phyloP scores from a whole-genome alignment of 768 basidiomycete species.

The Kwoniella heveanensis region DNA sequence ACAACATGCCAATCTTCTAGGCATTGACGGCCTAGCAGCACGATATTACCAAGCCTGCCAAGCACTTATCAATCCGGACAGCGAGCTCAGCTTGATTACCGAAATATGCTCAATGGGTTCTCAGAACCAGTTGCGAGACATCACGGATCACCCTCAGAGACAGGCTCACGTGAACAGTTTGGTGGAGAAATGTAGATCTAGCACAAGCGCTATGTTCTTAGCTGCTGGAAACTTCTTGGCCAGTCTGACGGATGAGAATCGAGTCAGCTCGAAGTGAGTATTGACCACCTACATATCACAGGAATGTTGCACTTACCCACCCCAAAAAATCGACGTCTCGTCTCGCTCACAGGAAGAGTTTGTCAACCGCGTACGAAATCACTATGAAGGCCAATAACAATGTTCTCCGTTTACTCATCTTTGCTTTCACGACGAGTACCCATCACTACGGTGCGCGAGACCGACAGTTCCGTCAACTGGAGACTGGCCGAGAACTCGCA shows the following conservation, averaged over 20 bases:
- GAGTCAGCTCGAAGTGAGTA: conserved; percentile 41
- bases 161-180: conserved; percentile 18
- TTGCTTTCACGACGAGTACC: conserved; percentile 43
- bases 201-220: conserved; percentile 31
- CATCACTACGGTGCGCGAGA: conserved; percentile 40
- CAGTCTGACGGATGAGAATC: conserved; percentile 34
- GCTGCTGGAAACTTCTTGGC: conserved; percentile 34
- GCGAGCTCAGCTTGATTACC: conserved; percentile 36
- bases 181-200: conserved; percentile 23
- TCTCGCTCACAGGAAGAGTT: conserved; percentile 33
- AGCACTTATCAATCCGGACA: conserved; percentile 18
- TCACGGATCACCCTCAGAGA: conserved; percentile 9
- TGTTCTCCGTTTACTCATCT: conserved; percentile 37
- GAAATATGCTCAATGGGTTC: conserved; percentile 34
- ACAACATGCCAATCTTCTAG: conserved; percentile 37
- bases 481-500: conserved; percentile 39
- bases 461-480: conserved; percentile 36
- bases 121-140: conserved; percentile 3
- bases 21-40: conserved; percentile 15
- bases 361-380: conserved; percentile 41
- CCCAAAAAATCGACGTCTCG: too few relatives aligned
- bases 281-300: background rate
- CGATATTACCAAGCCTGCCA: conserved; percentile 35
- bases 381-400: conserved; percentile 34
- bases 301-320: too few relatives aligned